A percentile compares a stretch with the other conserved stretches of the same genome.
Evolutionary conservation across 2,329 filamentous ascomycete genomes (phyloP).

Genomic region (Phialophora tarda): DNA sequence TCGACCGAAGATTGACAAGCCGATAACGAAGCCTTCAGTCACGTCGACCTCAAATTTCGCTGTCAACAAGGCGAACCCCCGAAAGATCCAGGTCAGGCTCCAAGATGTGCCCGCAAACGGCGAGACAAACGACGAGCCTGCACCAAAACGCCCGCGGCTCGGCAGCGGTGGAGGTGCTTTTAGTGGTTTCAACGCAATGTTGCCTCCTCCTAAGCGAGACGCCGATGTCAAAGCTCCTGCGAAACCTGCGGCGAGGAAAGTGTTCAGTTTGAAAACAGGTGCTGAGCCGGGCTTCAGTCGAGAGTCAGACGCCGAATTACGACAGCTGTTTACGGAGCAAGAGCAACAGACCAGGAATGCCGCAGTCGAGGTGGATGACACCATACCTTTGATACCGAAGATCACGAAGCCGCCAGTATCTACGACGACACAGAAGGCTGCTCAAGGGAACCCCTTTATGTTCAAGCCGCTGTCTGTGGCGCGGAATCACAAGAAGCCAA

Average conservation of each 20-base stretch:
- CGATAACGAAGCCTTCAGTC: conserved; percentile 43
- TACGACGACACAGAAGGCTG: conserved; percentile 57
- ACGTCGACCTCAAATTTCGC: conserved; percentile 77
- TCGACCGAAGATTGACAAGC: conserved; percentile 46
- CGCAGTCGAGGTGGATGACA: conserved; percentile 27
- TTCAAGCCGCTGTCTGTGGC: conserved; percentile 88
- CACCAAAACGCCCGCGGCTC: conserved; percentile 72
- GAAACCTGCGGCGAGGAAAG: conserved; percentile 56
- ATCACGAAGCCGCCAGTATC: conserved; percentile 55
- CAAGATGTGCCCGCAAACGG: conserved; percentile 59
- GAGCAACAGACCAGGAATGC: conserved; percentile 36
- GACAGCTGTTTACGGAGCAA: conserved; percentile 45
- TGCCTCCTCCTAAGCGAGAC: conserved; percentile 78
- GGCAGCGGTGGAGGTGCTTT: conserved; percentile 69
- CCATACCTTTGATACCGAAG: conserved; percentile 27
- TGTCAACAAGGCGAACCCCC: conserved; percentile 77
- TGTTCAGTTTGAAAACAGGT: conserved; percentile 80
- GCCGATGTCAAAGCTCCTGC: conserved; percentile 35
- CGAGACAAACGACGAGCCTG: conserved; percentile 58
- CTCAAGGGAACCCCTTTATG: conserved; percentile 79
- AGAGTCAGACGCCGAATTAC: conserved; percentile 54
- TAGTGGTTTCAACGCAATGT: conserved; percentile 81
- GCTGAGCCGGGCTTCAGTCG: conserved; percentile 81
- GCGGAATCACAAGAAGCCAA: conserved; percentile 73
- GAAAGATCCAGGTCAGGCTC: conserved; percentile 83